Evolutionary conservation across 2,329 filamentous ascomycete species (phyloP), one percentile per base, ranked within the genome.

Genomic region (Sporothrix luriei): DNA sequence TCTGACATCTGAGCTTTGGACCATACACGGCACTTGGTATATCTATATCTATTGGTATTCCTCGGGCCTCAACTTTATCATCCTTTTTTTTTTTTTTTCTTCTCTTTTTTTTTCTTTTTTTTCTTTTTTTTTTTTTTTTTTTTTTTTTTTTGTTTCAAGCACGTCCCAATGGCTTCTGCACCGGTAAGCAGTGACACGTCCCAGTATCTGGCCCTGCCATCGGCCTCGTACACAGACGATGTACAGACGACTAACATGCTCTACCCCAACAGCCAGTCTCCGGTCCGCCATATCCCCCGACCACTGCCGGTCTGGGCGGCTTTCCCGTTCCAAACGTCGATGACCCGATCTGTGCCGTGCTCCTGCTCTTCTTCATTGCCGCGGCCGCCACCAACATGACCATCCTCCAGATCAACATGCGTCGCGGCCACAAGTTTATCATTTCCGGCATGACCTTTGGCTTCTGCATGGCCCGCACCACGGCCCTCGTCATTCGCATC

Each of bases 301-400:
- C 73, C 14, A 78, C 75, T 14, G 87, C 88, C 54, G 75, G 76
- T 19, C 78, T 88, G 21, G 89, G 90, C 70, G 86, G 88, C 29
- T 73, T 79, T 9, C 90, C 91, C 1, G 84, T 82, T 1, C 75
- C 82, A 4, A 72, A 76, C 2, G 79, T 90, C 72, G 91, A 94
- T 76, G 82, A 88, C 9, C 88, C 90, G 49, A 83, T 92, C 76
- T 86, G 82, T 71, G 82, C 84, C 67, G 84, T 91, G 69, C 85
- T 93, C 72, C 77, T 93, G 16, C 76, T 79, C 52, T 76, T 90
- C 69, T 91, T 89, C 78, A 71, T 85, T 46, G 49, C 75, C 61
- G 82, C 80, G n/a, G 88, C 85, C 9, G 80, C 78, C 19, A 73
- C 80, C 70, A 86, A 91, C 81, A 86, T 90, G 83, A 81, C 81